Base-by-base conservation (phyloP, 2,329 filamentous ascomycete genomes). In the Trichothecium roseum region DNA sequence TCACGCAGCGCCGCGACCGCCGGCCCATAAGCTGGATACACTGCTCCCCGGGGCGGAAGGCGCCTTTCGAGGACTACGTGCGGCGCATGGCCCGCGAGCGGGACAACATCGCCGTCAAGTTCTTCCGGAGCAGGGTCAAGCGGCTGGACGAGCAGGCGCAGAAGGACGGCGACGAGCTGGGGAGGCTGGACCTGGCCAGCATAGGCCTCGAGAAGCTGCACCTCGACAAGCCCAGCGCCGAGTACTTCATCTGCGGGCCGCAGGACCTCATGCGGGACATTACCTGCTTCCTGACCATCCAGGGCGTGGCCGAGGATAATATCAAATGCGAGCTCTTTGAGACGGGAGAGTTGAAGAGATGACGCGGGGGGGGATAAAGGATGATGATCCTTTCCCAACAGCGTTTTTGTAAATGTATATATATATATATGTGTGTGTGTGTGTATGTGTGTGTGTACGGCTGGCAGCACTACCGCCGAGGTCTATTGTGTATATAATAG, bases 221-320 rank as follows among this genome's bases (percentile, higher is more conserved):
- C 43, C 55, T 74, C 3, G 42, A 49, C 36, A 59, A 68, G 42
- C 51, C 55, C 26, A 56, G 59, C 10, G 58, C 69, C 4, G 67
- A 72, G 51, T 74, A 73, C 46, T 73, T 59, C 43, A 60, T 74
- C 34, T 74, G 69, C 40, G 70, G 70, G 0, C 68, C 69, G 1
- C 67, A 72, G 51, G 57, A 63, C 40, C 72, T 74, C 43, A 72
- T 72, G 68, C 43, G 60, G 3, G 66, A 72, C 46, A 66, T 69
- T 53, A 56, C 58, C 3, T 52, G 56, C 35, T 65, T 59, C 32
- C 52, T 71, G 34, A 52, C 56, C 37, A 43, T 52, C 9, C 54
- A 62, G 35, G 59, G 63, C 20, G 59, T 70, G 3, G 49, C 50
- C 14, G 40, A 52, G 3, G 38, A 43, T 13, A 55, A 63, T 29